Evolutionary conservation across 345 rosid species (phyloP).

Genomic region (Euphorbia peplus): DNA sequence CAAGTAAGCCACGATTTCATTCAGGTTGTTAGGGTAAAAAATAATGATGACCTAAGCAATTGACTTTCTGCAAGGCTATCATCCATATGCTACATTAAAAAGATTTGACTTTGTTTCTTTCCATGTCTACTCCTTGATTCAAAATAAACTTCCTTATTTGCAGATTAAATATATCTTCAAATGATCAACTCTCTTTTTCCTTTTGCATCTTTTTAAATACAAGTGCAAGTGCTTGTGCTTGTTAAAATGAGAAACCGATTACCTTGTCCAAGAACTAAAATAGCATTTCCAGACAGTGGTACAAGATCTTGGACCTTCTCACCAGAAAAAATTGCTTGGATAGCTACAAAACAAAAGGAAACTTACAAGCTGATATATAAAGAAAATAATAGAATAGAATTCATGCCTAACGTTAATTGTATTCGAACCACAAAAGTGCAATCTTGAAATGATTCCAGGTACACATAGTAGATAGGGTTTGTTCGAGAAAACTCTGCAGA

Average conservation of each 20-base stretch:
- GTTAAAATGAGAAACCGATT: conserved; percentile 10
- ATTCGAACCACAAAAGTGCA: neutral
- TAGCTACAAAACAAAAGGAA: conserved; percentile 35
- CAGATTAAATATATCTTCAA: neutral
- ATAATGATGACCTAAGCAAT: neutral
- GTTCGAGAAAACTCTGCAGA: neutral
- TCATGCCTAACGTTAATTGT: neutral
- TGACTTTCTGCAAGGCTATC: neutral
- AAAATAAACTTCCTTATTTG: too few species aligned
- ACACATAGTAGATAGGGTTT: neutral
- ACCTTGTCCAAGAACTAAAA: conserved; percentile 75
- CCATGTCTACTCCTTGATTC: too few species aligned
- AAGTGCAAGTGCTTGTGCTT: neutral
- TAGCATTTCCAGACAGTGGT: conserved; percentile 48
- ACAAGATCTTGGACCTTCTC: conserved; percentile 62
- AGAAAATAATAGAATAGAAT: neutral
- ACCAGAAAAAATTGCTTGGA: conserved; percentile 50
- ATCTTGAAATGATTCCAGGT: neutral
- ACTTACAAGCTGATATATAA: neutral
- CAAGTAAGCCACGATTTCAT: neutral
- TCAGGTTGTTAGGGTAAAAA: neutral
- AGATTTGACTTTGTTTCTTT: neutral
- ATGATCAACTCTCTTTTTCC: neutral
- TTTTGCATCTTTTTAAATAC: neutral
- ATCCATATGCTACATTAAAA: neutral